These are phyloP conservation scores for Trypanosomatidae sp. DNA, from an alignment of 208 protist species.

Conservation along the genomic window DNA sequence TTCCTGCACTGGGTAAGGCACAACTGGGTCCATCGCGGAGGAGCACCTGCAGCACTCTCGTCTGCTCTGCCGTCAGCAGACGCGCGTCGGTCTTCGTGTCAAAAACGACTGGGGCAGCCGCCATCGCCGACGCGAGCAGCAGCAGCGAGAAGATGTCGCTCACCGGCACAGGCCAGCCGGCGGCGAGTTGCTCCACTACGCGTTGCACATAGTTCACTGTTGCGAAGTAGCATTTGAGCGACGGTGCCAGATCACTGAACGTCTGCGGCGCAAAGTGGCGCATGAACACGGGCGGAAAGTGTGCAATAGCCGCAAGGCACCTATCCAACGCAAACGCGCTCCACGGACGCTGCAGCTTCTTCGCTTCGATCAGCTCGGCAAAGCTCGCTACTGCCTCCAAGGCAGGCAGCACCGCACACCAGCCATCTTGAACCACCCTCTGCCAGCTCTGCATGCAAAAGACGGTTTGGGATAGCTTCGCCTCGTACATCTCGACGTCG, in stretches of 20 bases:
- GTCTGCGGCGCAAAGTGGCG: constrained; percentile 58
- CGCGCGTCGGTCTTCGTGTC: background rate
- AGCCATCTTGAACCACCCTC: constrained; percentile 49
- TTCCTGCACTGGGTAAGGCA: too few relatives aligned
- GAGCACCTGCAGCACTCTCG: constrained; percentile 10
- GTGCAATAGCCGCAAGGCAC: constrained; percentile 41
- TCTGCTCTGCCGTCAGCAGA: constrained; percentile 22
- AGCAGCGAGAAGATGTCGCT: constrained; percentile 62
- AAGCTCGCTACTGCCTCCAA: constrained; percentile 32
- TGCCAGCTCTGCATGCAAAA: constrained; percentile 48
- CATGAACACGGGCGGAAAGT: constrained; percentile 37
- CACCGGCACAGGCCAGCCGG: constrained; percentile 68
- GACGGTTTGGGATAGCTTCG: constrained; percentile 37
- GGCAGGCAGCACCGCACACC: constrained; percentile 41
- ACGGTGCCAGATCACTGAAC: constrained; percentile 52
- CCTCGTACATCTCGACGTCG: constrained; percentile 58
- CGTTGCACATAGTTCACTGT: constrained; percentile 59
- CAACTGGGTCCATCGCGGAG: constrained; percentile 2
- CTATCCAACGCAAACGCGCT: constrained; percentile 41
- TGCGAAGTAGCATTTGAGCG: constrained; percentile 73
- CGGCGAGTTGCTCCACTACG: constrained; percentile 48
- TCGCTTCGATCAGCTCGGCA: constrained; percentile 51
- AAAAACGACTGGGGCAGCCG: constrained; percentile 13
- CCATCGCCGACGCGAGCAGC: constrained; percentile 32
- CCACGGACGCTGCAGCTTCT: constrained; percentile 69